A percentile compares a stretch with the other conserved stretches of the same genome.
These are phyloP conservation scores for Hansenula lynferdii DNA, from an alignment of 1,139 yeast species.

Conservation along the genomic window DNA sequence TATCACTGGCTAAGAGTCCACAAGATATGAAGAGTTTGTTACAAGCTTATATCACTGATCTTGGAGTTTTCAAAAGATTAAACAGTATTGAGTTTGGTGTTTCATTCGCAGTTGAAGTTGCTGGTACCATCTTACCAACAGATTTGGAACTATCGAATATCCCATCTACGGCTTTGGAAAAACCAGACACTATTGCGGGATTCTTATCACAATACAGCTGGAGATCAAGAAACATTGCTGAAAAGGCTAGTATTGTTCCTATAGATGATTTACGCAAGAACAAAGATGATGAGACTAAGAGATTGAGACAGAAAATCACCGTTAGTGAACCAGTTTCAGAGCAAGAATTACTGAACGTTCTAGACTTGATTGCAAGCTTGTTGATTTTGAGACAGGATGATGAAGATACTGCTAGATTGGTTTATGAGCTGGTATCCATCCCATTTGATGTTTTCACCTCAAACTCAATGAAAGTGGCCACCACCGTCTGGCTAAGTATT, in stretches of 20 bases:
- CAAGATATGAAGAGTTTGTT: constrained; percentile 75
- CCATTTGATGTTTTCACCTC: constrained; percentile 70
- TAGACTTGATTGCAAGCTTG: constrained; percentile 43
- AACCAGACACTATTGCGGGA: constrained; percentile 60
- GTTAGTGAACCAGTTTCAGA: constrained; percentile 25
- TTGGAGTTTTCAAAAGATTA: constrained; percentile 24
- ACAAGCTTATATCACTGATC: constrained; percentile 63
- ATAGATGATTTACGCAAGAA: constrained; percentile 10
- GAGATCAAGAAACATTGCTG: constrained; percentile 46
- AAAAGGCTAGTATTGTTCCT: constrained; percentile 21
- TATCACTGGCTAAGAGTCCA: constrained; percentile 49
- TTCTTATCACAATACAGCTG: constrained; percentile 77
- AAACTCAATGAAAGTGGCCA: constrained; percentile 58
- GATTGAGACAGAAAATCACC: constrained; percentile 17
- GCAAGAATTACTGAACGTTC: constrained; percentile 32
- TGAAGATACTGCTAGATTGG: constrained; percentile 41
- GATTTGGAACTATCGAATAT: constrained; percentile 50
- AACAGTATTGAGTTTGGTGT: constrained; percentile 66
- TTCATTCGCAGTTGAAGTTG: constrained; percentile 86
- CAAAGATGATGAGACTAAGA: constrained; percentile 18
- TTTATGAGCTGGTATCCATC: constrained; percentile 56
- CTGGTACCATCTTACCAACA: constrained; percentile 61
- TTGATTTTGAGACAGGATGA: constrained; percentile 41
- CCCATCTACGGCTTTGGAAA: constrained; percentile 25
- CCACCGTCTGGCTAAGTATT: constrained; percentile 76